Percentiles rank a stretch among this genome's conserved stretches.
Evolutionary conservation across 2,329 filamentous ascomycete species (phyloP).

Genomic region (Sclerotinia sclerotiorum): DNA sequence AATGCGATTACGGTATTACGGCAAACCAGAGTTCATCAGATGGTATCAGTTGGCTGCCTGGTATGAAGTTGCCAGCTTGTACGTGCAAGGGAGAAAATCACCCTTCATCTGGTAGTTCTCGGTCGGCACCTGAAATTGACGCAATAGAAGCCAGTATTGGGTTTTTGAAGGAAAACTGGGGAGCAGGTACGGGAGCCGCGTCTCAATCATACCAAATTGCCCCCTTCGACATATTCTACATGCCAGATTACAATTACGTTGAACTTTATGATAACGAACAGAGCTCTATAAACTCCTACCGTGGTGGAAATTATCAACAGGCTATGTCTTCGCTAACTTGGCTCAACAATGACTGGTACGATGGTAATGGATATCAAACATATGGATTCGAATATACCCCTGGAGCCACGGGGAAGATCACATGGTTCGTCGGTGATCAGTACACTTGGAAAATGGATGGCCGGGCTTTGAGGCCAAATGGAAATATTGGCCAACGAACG

Average conservation of each 20-base stretch:
- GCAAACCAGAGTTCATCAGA: constrained; percentile 68
- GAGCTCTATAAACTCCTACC: constrained; percentile 59
- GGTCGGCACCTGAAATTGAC: constrained; percentile 71
- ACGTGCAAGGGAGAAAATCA: constrained; percentile 65
- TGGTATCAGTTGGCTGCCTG: constrained; percentile 65
- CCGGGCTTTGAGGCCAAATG: constrained; percentile 63
- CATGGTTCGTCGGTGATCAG: constrained; percentile 67
- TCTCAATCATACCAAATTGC: constrained; percentile 68
- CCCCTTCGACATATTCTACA: constrained; percentile 70
- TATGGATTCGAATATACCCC: constrained; percentile 65
- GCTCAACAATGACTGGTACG: constrained; percentile 66
- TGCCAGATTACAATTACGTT: constrained; percentile 63
- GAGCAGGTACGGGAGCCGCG: constrained; percentile 53
- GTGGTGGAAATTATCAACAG: constrained; percentile 62
- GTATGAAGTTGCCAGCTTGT: constrained; percentile 69
- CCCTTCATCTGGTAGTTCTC: constrained; percentile 62
- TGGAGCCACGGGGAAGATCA: constrained; percentile 59
- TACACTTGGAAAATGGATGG: constrained; percentile 64
- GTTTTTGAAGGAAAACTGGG: constrained; percentile 43
- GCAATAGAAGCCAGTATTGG: constrained; percentile 64
- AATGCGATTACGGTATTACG: constrained; percentile 69
- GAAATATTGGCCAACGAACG: constrained; percentile 64
- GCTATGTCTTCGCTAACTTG: constrained; percentile 61
- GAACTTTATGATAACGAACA: constrained; percentile 62
- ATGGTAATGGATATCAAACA: constrained; percentile 61